phyloP scores from a whole-genome alignment of 1,284 basidiomycete species.

The Trichosporon sp. region DNA sequence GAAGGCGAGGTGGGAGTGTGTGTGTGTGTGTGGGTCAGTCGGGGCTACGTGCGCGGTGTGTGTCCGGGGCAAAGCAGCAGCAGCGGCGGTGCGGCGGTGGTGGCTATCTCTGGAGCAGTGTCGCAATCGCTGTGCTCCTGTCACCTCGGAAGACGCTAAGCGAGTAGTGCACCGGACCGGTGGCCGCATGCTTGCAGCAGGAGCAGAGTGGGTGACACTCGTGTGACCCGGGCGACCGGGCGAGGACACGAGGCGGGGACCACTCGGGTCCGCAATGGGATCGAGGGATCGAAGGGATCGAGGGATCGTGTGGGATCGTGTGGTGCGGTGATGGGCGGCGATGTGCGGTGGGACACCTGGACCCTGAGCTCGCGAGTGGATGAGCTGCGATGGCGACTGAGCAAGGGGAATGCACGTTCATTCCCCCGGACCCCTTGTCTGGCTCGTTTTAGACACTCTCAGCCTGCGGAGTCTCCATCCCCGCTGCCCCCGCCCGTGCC shows the following conservation, averaged over 20 bases:
- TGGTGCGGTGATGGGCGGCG: background rate
- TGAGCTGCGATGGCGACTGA: constrained; percentile 1
- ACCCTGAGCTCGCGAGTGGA: background rate
- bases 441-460: background rate
- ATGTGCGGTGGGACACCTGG: background rate
- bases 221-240: constrained; percentile 5
- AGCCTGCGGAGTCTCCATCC: constrained; percentile 6
- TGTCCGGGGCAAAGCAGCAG: background rate
- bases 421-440: background rate
- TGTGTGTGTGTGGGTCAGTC: background rate
- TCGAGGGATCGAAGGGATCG: no score
- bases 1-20: background rate
- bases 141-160: constrained; percentile 6
- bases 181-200: background rate
- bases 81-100: no score
- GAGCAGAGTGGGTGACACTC: background rate
- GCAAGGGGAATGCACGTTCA: background rate
- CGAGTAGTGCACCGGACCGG: constrained; percentile 7
- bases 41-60: constrained; percentile 5
- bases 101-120: background rate
- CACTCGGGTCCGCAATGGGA: constrained; percentile 10
- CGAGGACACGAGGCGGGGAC: background rate
- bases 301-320: background rate
- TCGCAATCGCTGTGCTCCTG: background rate
- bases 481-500: background rate